phyloP scores from a whole-genome alignment of 305 asterid genomes.

The Fraxinus sp. region DNA sequence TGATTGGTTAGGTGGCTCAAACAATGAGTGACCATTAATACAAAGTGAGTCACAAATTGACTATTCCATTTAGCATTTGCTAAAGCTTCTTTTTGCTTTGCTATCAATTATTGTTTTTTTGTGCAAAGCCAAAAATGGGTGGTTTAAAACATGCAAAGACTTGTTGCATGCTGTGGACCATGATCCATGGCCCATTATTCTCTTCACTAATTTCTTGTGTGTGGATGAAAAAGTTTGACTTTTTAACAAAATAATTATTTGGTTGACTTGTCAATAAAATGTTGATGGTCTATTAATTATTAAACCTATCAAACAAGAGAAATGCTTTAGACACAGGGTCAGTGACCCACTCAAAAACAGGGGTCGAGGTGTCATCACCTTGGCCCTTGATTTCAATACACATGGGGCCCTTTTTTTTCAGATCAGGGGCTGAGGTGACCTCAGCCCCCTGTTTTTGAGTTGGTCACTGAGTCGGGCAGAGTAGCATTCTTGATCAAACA shows the following conservation, averaged over 20 bases:
- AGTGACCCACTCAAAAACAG: too few species aligned
- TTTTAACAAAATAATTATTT: neutral
- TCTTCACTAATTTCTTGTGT: neutral
- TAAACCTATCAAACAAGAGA: neutral
- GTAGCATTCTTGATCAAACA: too few species aligned
- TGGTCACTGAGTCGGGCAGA: too few species aligned
- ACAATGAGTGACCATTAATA: neutral
- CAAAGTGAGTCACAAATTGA: neutral
- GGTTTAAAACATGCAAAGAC: neutral
- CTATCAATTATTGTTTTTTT: neutral
- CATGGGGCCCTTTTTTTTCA: too few species aligned
- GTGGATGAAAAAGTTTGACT: neutral
- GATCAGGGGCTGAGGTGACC: too few species aligned
- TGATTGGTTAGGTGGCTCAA: neutral
- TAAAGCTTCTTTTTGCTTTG: neutral
- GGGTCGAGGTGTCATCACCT: too few species aligned
- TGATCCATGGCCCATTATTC: neutral
- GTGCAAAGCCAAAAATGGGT: neutral
- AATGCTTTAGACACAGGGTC: too few species aligned
- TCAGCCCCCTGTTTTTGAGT: too few species aligned
- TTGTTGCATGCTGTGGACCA: neutral
- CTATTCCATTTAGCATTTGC: neutral
- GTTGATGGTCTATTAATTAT: neutral
- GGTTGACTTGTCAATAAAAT: neutral
- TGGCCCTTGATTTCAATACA: too few species aligned